phyloP scores from a whole-genome alignment of 2,329 filamentous ascomycete species.

The Fusarium marasasianum region DNA sequence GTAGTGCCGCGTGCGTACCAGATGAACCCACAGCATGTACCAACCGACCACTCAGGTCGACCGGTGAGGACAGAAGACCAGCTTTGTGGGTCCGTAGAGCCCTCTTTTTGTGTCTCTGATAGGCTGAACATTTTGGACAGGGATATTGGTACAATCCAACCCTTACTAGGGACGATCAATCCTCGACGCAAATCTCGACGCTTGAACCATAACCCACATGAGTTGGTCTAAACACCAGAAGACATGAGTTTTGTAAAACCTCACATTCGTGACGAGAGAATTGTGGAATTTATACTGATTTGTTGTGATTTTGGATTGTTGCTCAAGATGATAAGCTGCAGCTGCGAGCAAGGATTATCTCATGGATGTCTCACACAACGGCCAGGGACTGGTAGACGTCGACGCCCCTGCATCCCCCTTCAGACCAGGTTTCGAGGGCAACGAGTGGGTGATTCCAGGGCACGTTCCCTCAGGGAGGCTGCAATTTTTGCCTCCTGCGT shows the following conservation, averaged over 20 bases:
- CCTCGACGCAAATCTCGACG: slow-evolving; percentile 17
- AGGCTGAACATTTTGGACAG: slow-evolving; percentile 3
- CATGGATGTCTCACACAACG: slow-evolving; percentile 29
- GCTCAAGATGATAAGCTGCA: slow-evolving; percentile 4
- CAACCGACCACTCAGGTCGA: slow-evolving; percentile 13
- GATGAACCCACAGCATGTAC: neutral
- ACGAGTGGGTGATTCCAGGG: slow-evolving; percentile 24
- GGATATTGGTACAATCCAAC: slow-evolving; percentile 6
- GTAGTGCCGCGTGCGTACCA: neutral
- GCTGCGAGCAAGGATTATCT: slow-evolving; percentile 8
- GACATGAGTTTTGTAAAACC: neutral
- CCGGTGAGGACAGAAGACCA: slow-evolving; percentile 26
- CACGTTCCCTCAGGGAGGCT: slow-evolving; percentile 3
- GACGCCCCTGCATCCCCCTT: slow-evolving; percentile 27
- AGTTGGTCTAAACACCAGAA: neutral
- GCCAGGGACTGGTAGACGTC: slow-evolving; percentile 18
- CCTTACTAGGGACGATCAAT: slow-evolving; percentile 9
- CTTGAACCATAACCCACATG: slow-evolving; percentile 11
- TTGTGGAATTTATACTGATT: neutral
- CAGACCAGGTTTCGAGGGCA: slow-evolving; percentile 16
- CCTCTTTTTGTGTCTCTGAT: neutral
- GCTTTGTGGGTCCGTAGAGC: slow-evolving; percentile 8
- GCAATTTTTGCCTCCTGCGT: slow-evolving; percentile 28
- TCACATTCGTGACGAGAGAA: neutral
- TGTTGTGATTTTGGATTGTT: neutral